Percentiles rank a stretch among this genome's conserved stretches.
phyloP scores from a whole-genome alignment of 306 rosid genomes.

The Begonia loranthoides region DNA sequence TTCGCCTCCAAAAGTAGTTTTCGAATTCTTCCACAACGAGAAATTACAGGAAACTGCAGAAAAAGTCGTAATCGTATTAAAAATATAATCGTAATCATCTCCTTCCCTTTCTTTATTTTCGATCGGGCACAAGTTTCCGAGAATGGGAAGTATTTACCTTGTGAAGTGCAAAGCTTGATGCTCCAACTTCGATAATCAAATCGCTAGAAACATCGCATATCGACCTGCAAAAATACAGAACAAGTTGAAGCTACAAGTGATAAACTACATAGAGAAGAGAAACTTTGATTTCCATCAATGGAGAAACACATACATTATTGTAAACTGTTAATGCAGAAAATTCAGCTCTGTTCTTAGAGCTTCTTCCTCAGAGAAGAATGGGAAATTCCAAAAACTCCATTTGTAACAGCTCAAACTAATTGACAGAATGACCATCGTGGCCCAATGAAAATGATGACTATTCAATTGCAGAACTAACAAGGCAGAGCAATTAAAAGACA shows the following conservation, averaged over 20 bases:
- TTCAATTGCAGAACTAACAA: no score
- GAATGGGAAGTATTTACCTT: conserved; percentile 31
- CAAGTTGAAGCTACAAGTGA: conserved; percentile 12
- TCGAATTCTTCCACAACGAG: conserved; percentile 77
- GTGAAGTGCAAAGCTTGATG: conserved; percentile 81
- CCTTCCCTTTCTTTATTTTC: background rate
- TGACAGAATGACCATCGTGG: no score
- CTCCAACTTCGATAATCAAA: conserved; percentile 74
- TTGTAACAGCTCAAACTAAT: no score
- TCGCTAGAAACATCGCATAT: conserved; percentile 94
- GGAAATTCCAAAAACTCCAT: no score
- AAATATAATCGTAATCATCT: background rate
- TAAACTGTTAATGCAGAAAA: no score
- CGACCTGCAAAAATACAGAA: conserved; percentile 50
- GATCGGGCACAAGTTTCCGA: background rate
- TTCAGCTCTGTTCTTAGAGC: no score
- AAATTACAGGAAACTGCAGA: conserved; percentile 85
- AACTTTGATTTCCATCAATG: conserved; percentile 1
- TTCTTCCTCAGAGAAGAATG: no score
- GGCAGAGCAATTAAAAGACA: no score
- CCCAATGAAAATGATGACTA: no score
- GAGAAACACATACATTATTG: background rate
- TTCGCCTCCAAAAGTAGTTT: conserved; percentile 62
- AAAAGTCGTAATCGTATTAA: no score
- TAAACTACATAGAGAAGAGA: conserved; percentile 13